Percentiles rank a stretch among this genome's conserved stretches.
These are phyloP conservation scores for Boletus barrowsii DNA, from an alignment of 768 basidiomycete genomes.

Conservation along the genomic window DNA sequence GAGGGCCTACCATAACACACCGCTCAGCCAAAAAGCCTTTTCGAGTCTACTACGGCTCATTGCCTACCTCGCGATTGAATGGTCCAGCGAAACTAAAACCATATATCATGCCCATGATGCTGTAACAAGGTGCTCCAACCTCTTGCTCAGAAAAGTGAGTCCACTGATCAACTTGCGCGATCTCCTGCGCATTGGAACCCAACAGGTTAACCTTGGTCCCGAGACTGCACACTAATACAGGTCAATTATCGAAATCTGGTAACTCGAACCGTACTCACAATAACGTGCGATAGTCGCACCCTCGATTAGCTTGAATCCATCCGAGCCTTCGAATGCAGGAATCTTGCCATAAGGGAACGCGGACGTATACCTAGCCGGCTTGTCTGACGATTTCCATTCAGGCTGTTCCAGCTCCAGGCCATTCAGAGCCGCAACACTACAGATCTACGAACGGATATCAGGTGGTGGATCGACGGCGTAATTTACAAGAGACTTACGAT, in stretches of 20 bases:
- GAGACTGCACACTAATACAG: constrained; percentile 8
- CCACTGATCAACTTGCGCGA: constrained; percentile 19
- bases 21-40: no score
- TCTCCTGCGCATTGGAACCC: constrained; percentile 11
- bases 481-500: no score
- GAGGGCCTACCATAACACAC: neutral
- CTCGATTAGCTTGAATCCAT: constrained; percentile 8
- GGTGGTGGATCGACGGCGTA: no score
- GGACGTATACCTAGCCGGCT: no score
- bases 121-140: neutral
- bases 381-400: no score
- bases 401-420: no score
- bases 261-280: constrained; percentile 1
- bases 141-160: constrained; percentile 19
- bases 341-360: no score
- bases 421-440: no score
- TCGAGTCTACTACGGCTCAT: neutral
- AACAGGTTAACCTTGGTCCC: constrained; percentile 11
- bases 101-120: neutral
- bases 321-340: neutral
- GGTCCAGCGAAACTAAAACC: neutral
- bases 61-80: constrained; percentile 13
- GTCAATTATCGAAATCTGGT: no score
- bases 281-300: constrained; percentile 2
- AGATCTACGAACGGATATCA: no score